phyloP scores from a whole-genome alignment of 1,139 yeast species.

The Scheffersomyces stambukii region DNA sequence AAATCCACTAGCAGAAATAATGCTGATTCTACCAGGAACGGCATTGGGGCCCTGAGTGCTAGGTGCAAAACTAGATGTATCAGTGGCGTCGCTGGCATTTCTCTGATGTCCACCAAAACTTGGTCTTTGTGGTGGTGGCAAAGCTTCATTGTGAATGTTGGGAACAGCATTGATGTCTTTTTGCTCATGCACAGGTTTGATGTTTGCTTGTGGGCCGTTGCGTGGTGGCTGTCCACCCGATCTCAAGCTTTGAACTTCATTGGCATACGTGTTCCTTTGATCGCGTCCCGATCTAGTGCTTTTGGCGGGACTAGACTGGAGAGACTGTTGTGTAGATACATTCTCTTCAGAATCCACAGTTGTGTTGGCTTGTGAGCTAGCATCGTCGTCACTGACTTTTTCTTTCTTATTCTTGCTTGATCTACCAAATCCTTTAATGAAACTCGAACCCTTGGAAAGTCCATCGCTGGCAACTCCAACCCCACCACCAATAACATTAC shows the following conservation, averaged over 20 bases:
- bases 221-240: conserved; percentile 11
- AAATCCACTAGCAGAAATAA: conserved; percentile 40
- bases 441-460: conserved; percentile 41
- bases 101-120: conserved; percentile 21
- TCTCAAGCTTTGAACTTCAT: conserved; percentile 22
- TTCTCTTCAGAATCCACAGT: conserved; percentile 2
- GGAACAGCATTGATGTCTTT: conserved; percentile 24
- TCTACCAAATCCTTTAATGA: conserved; percentile 30
- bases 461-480: conserved; percentile 39
- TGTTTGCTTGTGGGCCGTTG: conserved; percentile 9
- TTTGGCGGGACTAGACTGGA: conserved; percentile 4
- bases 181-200: too few species aligned
- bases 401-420: conserved; percentile 12
- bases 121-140: conserved; percentile 38
- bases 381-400: conserved; percentile 5
- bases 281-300: conserved; percentile 7
- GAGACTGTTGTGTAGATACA: too few species aligned
- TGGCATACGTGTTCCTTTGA: conserved; percentile 7
- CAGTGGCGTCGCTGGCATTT: conserved; percentile 22
- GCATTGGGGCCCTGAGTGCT: conserved; percentile 35
- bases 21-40: conserved; percentile 51
- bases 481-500: conserved; percentile 43
- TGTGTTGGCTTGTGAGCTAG: background rate
- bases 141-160: conserved; percentile 29
- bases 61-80: conserved; percentile 33